These are phyloP conservation scores for Globisporangium alternatum DNA, from an alignment of 352 stramenopile genomes.

Conservation along the genomic window DNA sequence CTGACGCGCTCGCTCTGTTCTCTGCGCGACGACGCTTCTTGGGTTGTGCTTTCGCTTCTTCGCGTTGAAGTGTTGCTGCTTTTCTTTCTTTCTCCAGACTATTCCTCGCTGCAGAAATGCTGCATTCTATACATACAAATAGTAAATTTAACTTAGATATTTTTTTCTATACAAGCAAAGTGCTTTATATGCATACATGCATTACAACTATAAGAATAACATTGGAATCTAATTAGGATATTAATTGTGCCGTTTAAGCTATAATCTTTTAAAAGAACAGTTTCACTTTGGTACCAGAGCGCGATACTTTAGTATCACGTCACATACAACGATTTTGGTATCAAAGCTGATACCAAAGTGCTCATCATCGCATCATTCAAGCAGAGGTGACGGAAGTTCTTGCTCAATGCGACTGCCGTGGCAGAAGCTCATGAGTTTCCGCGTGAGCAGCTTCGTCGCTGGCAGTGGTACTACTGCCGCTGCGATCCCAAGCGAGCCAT, in stretches of 20 bases:
- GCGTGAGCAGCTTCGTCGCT: conserved; percentile 28
- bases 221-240: too few species aligned
- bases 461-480: not conserved
- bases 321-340: not conserved
- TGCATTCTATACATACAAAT: not conserved
- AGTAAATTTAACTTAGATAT: too few species aligned
- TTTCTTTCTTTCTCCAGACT: not conserved
- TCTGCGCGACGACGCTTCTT: not conserved
- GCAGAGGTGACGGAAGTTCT: not conserved
- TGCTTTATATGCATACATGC: too few species aligned
- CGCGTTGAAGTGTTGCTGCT: not conserved
- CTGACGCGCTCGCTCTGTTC: not conserved
- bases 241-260: too few species aligned
- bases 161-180: too few species aligned
- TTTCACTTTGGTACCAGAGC: too few species aligned
- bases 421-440: conserved; percentile 42
- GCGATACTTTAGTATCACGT: too few species aligned
- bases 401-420: conserved; percentile 17
- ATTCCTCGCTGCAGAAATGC: not conserved
- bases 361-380: not conserved
- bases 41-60: not conserved
- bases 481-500: not conserved
- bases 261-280: too few species aligned
- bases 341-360: not conserved
- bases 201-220: too few species aligned